Conservation (phyloP, 257 asterid species). For the Forsythia suspensa region DNA sequence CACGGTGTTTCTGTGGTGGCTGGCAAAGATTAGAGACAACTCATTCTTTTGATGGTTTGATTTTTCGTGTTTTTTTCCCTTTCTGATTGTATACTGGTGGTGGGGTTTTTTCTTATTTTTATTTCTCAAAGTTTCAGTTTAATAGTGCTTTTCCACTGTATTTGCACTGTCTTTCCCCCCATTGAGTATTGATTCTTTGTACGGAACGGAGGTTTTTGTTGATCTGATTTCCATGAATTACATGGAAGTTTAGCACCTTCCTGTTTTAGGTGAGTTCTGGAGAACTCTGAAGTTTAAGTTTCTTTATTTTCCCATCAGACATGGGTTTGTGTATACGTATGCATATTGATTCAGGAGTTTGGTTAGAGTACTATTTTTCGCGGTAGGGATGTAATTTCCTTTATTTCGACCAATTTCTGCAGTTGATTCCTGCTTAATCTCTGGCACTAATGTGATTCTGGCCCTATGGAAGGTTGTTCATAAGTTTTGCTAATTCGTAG, state of each 20-base stretch:
- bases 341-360: constrained; percentile 18
- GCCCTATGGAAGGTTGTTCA: not conserved
- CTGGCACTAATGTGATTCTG: constrained; percentile 5
- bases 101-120: constrained; percentile 35
- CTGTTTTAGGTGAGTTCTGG: constrained; percentile 31
- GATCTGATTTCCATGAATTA: constrained; percentile 30
- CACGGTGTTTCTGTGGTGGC: constrained; percentile 81
- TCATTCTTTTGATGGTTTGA: constrained; percentile 52
- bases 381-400: constrained; percentile 19
- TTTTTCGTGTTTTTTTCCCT: constrained; percentile 39
- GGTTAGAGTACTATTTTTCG: constrained; percentile 1
- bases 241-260: constrained; percentile 20
- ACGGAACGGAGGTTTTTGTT: constrained; percentile 18
- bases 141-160: constrained; percentile 27
- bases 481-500: constrained; percentile 22
- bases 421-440: constrained; percentile 23
- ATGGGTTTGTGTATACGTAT: not conserved
- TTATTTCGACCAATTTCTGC: constrained; percentile 21
- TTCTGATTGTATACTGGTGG: constrained; percentile 19
- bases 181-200: constrained; percentile 22
- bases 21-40: constrained; percentile 63
- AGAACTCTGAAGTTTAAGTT: constrained; percentile 7
- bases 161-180: constrained; percentile 19
- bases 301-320: constrained; percentile 10
- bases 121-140: constrained; percentile 24